Percentiles rank a stretch among this genome's conserved stretches.
Conservation (phyloP, 1,284 basidiomycete species). For the Malassezia nana region DNA sequence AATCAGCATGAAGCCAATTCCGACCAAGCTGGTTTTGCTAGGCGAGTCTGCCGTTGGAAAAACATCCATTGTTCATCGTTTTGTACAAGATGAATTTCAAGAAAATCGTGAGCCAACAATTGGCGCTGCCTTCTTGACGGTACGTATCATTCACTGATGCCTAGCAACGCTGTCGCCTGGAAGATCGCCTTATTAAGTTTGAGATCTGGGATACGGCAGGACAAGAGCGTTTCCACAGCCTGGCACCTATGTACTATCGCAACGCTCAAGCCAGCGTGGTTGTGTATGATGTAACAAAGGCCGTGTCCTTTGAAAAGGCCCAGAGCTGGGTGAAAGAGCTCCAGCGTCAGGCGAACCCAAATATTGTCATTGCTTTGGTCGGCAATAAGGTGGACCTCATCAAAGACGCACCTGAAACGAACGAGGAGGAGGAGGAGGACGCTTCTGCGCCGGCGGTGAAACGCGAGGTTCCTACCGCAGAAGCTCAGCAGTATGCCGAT, state of each 20-base stretch:
- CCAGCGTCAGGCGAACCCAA: conserved; percentile 95
- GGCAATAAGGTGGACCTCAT: conserved; percentile 67
- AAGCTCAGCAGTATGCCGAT: conserved; percentile 89
- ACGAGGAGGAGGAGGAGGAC: conserved; percentile 14
- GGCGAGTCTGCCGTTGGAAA: conserved; percentile 97
- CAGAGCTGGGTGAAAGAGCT: conserved; percentile 99
- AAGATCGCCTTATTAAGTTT: conserved; percentile 65
- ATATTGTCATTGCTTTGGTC: conserved; percentile 71
- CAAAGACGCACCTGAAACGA: conserved; percentile 52
- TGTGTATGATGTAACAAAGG: conserved; percentile 90
- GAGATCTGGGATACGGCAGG: conserved; percentile 95
- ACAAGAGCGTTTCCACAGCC: conserved; percentile 85
- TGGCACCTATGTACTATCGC: conserved; percentile 95
- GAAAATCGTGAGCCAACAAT: conserved; percentile 97
- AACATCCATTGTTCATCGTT: conserved; percentile 95
- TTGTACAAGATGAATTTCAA: conserved; percentile 89
- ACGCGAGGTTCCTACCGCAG: conserved; percentile 55
- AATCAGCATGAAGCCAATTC: conserved; percentile 27
- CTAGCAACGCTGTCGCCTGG: conserved; percentile 58
- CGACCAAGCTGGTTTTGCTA: conserved; percentile 47
- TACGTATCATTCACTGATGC: conserved; percentile 12
- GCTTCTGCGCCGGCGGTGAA: conserved; percentile 11
- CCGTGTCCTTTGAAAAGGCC: conserved; percentile 80
- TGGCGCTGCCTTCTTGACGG: conserved; percentile 68
- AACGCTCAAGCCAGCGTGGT: conserved; percentile 97